Base-by-base conservation (phyloP, 306 rosid genomes). In the Lagenaria siceraria region DNA sequence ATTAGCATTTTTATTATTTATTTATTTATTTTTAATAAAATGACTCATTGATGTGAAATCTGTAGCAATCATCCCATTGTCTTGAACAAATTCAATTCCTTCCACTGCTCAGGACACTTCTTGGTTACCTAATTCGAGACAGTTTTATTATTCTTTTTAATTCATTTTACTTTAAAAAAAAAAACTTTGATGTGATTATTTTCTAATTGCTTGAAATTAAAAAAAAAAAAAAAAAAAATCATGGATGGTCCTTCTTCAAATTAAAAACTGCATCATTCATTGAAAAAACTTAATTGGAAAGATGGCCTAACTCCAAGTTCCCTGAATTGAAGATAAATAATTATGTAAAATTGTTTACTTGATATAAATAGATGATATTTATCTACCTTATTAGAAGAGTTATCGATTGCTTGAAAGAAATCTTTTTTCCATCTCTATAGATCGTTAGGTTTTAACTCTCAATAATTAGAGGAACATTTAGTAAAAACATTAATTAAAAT, bases 111-210 rank as follows among this genome's bases (percentile, higher is more conserved):
- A 7, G 1, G 14, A 8, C 8, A 15, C 1, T 71, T 71, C 55
- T 71, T 71, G 76, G 56, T 71, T 71, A 71, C 76, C 76, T 48
- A 71, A 71, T 46, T 70, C 14, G 3, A 48, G 8, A 71, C 76
- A 46, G 1, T 21, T 60, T 60, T 25, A 11, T 25, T 60, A 9
- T 25, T 25, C 0, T 2, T n/a, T 12, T 4, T 12, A 25, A 9
- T 25, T 24, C 12, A 7, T 53, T n/a, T 53, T 53, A 7, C n/a
- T 53, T 55, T n/a, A n/a, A n/a, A n/a, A n/a, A 4, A 7, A 40
- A 22, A 56, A 56, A 0, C 7, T 21, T 56, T 22, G 31, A 22
- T 56, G 63, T 10, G 3, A 59, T 59, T 25, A 59, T 29, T 29
- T 61, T 61, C 5, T 14, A 29, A 29, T 27, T 2, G 68, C 7